These are phyloP conservation scores for Apium graveolens DNA, from an alignment of 129 eudicot genomes.

Conservation along the genomic window DNA sequence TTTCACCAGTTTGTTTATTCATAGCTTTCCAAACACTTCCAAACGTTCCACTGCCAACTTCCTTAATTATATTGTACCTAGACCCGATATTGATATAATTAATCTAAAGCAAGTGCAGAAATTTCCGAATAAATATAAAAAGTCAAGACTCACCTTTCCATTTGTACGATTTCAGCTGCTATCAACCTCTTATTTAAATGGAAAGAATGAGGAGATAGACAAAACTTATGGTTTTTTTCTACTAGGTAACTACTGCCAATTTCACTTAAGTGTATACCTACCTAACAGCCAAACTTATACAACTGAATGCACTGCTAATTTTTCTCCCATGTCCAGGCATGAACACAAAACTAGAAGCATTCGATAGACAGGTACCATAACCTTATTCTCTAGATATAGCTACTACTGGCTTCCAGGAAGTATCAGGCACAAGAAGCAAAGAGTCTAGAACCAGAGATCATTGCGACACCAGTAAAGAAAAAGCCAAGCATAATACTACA, in stretches of 20 bases:
- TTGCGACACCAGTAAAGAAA: constrained; percentile 25
- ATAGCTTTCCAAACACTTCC: constrained; percentile 97
- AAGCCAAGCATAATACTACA: constrained; percentile 12
- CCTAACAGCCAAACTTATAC: constrained; percentile 38
- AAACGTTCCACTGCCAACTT: constrained; percentile 96
- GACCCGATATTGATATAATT: background rate
- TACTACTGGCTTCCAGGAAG: constrained; percentile 17
- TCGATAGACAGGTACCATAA: constrained; percentile 44
- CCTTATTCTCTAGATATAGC: constrained; percentile 36
- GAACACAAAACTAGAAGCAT: constrained; percentile 29
- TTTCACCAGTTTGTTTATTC: constrained; percentile 88
- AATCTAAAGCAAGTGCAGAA: background rate
- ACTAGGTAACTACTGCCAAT: constrained; percentile 25
- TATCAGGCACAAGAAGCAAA: constrained; percentile 20
- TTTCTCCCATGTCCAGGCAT: constrained; percentile 22
- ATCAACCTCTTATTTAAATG: constrained; percentile 40
- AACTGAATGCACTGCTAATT: constrained; percentile 32
- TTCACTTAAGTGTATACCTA: constrained; percentile 23
- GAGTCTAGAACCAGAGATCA: constrained; percentile 36
- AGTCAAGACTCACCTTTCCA: constrained; percentile 69
- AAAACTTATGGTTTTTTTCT: constrained; percentile 24
- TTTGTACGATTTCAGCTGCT: constrained; percentile 36
- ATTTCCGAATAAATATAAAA: constrained; percentile 4
- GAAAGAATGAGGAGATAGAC: constrained; percentile 23
- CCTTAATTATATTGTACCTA: constrained; percentile 80